phyloP scores from a whole-genome alignment of 306 rosid genomes.

The Notholithocarpus densiflorus region DNA sequence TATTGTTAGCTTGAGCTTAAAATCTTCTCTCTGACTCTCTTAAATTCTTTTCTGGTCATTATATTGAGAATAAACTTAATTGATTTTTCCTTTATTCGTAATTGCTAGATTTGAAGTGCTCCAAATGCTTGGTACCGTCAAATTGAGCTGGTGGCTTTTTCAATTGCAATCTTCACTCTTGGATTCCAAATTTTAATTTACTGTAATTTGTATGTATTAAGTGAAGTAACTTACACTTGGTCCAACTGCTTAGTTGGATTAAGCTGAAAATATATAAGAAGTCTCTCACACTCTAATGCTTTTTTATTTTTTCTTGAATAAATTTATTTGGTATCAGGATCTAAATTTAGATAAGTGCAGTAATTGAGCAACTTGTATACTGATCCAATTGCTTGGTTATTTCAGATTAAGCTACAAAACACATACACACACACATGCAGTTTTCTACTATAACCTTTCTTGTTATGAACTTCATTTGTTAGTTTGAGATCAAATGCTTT shows the following conservation, averaged over 20 bases:
- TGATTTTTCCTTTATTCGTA: background rate
- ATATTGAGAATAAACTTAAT: background rate
- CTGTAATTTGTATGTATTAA: background rate
- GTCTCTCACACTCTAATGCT: background rate
- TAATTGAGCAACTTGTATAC: background rate
- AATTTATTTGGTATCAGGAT: background rate
- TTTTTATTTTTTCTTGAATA: background rate
- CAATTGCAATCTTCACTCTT: background rate
- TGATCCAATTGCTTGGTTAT: background rate
- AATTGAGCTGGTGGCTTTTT: background rate
- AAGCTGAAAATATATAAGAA: background rate
- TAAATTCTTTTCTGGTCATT: background rate
- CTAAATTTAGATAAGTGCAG: background rate
- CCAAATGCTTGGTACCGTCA: background rate
- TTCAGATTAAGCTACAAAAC: background rate
- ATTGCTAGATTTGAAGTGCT: background rate
- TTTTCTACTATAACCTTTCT: background rate
- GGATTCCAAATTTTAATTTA: no score
- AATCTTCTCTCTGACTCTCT: background rate
- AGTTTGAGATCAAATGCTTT: background rate
- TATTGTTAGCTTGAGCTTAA: constrained; percentile 1
- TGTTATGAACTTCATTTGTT: background rate
- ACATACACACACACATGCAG: background rate
- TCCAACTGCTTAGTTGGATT: background rate
- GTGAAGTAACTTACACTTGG: background rate